Evolutionary conservation across 2,329 filamentous ascomycete species (phyloP), one percentile per base, ranked within the genome.

Genomic region (Colletotrichum lentis): DNA sequence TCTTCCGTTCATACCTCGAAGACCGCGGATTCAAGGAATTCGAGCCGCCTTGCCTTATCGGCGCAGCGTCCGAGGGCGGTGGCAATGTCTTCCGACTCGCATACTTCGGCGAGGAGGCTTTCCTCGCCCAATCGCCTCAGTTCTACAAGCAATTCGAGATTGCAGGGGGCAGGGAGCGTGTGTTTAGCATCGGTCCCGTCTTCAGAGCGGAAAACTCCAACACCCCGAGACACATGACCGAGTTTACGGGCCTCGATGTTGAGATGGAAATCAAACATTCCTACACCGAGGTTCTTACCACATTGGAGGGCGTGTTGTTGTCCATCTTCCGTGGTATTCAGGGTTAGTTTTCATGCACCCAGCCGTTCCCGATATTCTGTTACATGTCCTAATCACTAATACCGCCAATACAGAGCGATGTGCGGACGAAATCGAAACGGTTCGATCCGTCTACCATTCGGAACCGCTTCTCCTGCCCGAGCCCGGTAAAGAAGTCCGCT

Each of bases 141-240:
- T 91, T 96, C 73, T 94, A 95, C 81, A 96, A 96, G 84, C 92
- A 96, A 77, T 89, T 92, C 79, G 89, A 94, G 77, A 94, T 96
- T 78, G 91, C 91, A 1, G 90, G 91, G 67, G 90, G 91, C 27
- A 86, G 91, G 74, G 88, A 94, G 82, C 87, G 89, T 58, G 92
- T 96, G 58, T 93, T 90, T 80, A 89, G 92, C 74, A 89, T 94
- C 62, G 90, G 91, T 0, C 92, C 92, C 4, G 91, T 96, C 3
- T 96, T 95, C 84, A 85, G 92, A 70, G 92, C 92, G n/a, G 93
- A 96, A 79, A 88, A 95, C 81, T 91, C 88, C 62, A 95, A 95
- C 80, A 96, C 92, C 0, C 90, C 91, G 35, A 86, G 92, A 72
- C 92, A 96, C 75, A 89, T 96, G 89, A 95, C 92, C 12, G 92